These are phyloP conservation scores for Herpetospermum pedunculosum DNA, from an alignment of 306 rosid genomes.

Conservation along the genomic window DNA sequence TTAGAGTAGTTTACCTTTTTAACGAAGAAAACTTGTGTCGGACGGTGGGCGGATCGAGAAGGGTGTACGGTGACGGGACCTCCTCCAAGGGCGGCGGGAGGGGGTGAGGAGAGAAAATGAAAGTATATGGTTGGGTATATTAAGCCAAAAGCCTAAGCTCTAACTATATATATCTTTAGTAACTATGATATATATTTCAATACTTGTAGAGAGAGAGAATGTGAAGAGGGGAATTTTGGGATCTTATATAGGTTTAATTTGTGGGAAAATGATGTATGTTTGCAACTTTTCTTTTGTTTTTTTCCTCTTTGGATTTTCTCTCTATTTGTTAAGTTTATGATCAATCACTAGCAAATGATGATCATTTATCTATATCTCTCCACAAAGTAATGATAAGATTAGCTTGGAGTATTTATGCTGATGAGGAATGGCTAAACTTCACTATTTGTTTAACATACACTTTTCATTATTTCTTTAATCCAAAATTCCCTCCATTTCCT, in stretches of 20 bases:
- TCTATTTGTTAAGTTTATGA: not conserved
- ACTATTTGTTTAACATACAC: not conserved
- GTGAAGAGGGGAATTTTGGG: not conserved
- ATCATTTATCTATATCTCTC: not conserved
- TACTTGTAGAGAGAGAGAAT: not conserved
- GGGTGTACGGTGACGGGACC: no score
- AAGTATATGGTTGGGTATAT: not conserved
- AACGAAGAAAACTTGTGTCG: not conserved
- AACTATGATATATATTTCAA: not conserved
- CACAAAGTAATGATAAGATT: not conserved
- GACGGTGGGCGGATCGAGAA: no score
- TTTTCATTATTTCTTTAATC: not conserved
- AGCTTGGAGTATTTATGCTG: not conserved
- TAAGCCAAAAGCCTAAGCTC: not conserved
- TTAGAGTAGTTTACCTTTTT: not conserved
- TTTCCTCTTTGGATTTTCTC: not conserved
- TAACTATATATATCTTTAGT: not conserved
- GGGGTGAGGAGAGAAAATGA: not conserved
- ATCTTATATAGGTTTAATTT: not conserved
- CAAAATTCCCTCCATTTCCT: no score
- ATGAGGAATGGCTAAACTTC: not conserved
- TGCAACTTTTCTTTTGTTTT: not conserved
- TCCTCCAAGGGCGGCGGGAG: not conserved
- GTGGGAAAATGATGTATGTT: not conserved
- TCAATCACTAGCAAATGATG: constrained; percentile 5